Evolutionary conservation across 768 basidiomycete species (phyloP), one percentile per base, ranked within the genome.

Genomic region (Agaricus blazei): DNA sequence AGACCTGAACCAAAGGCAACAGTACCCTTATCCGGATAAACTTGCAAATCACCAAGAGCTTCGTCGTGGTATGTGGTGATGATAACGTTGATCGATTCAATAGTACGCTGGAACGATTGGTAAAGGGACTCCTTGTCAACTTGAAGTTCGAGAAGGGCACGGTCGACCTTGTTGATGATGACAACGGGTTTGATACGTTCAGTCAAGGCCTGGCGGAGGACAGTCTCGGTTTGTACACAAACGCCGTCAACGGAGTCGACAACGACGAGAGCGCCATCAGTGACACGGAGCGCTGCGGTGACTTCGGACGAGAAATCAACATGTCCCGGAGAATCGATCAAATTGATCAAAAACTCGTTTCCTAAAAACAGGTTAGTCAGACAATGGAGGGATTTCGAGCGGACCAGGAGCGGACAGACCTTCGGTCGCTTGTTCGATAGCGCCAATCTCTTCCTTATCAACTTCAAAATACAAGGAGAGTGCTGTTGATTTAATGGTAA

Each of bases 231-330:
- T 76, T 99, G 97, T 41, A 98, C 97, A 72, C 96, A 99, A 68
- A 98, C 97, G 78, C 97, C 97, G 70, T 99, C 97, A 65, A 99
- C 87, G 74, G 94, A 97, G 74, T 99, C 97, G 67, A 99, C 97
- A 71, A 99, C 97, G 67, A 99, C 97, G 63, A 99, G 89, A 58
- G 97, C 97, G 80, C 96, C 97, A 62, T 99, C 97, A 60, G 97
- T 99, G 67, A 99, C 97, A 78, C 97, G 97, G 69, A 99, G 93
- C 61, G 97, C 97, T 59, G 97, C 97, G 2, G 97, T 99, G 65
- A 99, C 97, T 75, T 99, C 97, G 51, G 97, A 98, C 34, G 97
- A 99, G 82, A 99, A 99, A 73, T 99, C 97, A 73, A 99, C 97
- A 84, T 99, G 97, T 66, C 97, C 97, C 51, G 97, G 97, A 8